Base-by-base conservation (phyloP, 2,329 filamentous ascomycete species). In the Chaetomiaceae sp. region DNA sequence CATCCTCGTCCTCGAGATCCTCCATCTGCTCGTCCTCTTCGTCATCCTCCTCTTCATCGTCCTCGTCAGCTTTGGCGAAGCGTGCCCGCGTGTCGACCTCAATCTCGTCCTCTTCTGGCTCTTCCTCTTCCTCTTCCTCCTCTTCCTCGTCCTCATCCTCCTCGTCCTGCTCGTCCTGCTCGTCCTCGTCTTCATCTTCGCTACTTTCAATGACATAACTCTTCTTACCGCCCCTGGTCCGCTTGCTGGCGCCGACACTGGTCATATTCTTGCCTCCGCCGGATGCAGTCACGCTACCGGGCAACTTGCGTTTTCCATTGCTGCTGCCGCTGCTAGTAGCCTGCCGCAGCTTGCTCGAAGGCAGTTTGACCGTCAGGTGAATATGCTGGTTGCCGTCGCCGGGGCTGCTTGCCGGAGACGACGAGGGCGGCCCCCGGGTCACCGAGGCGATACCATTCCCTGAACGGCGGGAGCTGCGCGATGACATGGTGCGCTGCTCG, bases 141-240 rank as follows among this genome's bases (percentile, higher is more conserved):
- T 73, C 71, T 6, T 65, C 65, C 44, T 67, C 67, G 0, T 66
- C 69, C 8, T 72, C 70, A 9, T 72, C 72, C 14, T 71, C 73
- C 51, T 63, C 61, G 27, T 62, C 63, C n/a, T 60, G 62, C 20
- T 63, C 61, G 3, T 21, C 29, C 29, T 73, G 71, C 9, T 64
- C 64, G 43, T 67, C 67, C 0, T 66, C 69, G 6, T 72, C 70
- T 9, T 72, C 72, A 14, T 71, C 73, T 5, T 65, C 65, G 8
- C 69, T 73, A 33, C 76, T 79, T 56, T 82, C 79, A 21, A 84
- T 76, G 32, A 81, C 77, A 50, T 83, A 83, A 59, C 75, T 82
- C 68, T 82, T 82, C 68, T 80, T 80, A 16, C 72, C 73, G 5
- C 75, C 77, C 53, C 77, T 80, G 5, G 64, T 59, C 44, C 79